A percentile compares a stretch with the other conserved stretches of the same genome.
Evolutionary conservation across 768 basidiomycete genomes (phyloP).

Genomic region (Pleurotus sapidus): DNA sequence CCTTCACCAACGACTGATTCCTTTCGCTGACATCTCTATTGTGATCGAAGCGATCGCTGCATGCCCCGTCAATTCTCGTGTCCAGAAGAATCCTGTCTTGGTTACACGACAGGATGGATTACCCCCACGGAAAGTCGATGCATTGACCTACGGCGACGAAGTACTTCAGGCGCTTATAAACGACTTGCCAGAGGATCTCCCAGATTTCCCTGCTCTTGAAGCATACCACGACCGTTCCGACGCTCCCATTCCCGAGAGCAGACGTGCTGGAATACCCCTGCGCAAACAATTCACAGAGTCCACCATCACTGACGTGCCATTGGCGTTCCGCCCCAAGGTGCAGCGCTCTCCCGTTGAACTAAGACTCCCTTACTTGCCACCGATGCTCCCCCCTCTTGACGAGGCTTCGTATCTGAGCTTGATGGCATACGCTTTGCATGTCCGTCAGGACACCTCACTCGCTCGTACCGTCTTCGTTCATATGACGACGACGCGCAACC

Average conservation of each 20-base stretch:
- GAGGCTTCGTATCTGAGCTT: background rate
- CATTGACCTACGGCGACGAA: background rate
- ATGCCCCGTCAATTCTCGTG: background rate
- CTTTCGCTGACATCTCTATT: background rate
- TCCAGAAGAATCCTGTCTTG: background rate
- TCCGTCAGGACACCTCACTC: background rate
- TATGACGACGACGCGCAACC: background rate
- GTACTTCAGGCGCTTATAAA: background rate
- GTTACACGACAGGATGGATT: background rate
- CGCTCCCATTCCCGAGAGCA: background rate
- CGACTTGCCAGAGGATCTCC: background rate
- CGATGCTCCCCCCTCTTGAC: background rate
- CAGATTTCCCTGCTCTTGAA: background rate
- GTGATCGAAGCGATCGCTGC: background rate
- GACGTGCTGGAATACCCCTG: background rate
- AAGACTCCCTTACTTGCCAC: background rate
- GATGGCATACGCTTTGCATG: background rate
- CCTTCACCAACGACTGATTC: background rate
- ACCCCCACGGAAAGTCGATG: background rate
- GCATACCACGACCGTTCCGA: background rate
- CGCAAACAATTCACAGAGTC: background rate
- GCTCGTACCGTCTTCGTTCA: conserved; percentile 4
- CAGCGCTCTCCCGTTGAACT: background rate
- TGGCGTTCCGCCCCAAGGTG: background rate
- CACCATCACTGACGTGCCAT: background rate